phyloP scores from a whole-genome alignment of 129 eudicot genomes.

The Heracleum sosnowskyi region DNA sequence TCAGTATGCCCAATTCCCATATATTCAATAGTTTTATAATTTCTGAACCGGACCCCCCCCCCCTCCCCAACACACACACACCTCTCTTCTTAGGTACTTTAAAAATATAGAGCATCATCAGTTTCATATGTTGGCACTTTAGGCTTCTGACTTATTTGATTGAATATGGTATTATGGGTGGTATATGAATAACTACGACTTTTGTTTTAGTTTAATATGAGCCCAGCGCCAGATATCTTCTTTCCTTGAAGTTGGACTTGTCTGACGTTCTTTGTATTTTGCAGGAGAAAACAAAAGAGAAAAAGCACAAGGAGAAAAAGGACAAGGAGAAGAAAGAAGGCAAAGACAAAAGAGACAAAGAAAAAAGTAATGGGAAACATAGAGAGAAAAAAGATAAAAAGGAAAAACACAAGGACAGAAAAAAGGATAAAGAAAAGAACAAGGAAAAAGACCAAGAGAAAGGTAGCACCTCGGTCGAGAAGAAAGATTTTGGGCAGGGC shows the following conservation, averaged over 20 bases:
- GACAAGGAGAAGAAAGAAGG: conserved; percentile 61
- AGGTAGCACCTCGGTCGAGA: conserved; percentile 21
- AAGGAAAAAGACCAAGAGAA: conserved; percentile 27
- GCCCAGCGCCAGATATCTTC: neutral
- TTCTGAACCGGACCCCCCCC: neutral
- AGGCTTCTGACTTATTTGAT: neutral
- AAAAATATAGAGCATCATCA: neutral
- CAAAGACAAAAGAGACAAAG: conserved; percentile 52
- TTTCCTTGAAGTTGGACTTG: neutral
- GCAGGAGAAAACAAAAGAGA: conserved; percentile 64
- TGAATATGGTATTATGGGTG: neutral
- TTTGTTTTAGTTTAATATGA: neutral
- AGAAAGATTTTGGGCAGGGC: conserved; percentile 11
- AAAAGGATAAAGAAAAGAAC: conserved; percentile 47
- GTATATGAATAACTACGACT: neutral
- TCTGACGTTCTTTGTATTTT: conserved; percentile 7
- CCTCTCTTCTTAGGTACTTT: neutral
- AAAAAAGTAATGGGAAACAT: conserved; percentile 46
- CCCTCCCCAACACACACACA: neutral
- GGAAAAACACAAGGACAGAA: conserved; percentile 58
- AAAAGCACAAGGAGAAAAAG: conserved; percentile 62
- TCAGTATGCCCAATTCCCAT: neutral
- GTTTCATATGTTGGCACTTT: neutral
- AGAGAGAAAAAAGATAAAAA: conserved; percentile 63
- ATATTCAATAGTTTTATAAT: neutral